A percentile compares a stretch with the other conserved stretches of the same genome.
Evolutionary conservation across 106 monocot species (phyloP).

Genomic region (Dactylorhiza incarnata): DNA sequence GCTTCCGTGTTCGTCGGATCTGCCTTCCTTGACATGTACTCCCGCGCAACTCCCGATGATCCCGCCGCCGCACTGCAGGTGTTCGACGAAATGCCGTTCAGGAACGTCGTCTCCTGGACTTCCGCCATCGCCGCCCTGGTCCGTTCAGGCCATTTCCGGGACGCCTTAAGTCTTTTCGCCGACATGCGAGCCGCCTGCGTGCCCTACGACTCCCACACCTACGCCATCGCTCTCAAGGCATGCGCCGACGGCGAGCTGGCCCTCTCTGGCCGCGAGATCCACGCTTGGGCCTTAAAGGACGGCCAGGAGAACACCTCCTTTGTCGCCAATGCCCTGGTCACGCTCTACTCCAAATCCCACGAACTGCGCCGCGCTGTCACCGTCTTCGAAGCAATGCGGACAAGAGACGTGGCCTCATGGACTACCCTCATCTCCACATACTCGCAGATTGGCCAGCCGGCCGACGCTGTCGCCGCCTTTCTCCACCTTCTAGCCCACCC

Average conservation of each 20-base stretch:
- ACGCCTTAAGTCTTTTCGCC: constrained; percentile 40
- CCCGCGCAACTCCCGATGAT: constrained; percentile 12
- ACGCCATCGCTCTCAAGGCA: constrained; percentile 60
- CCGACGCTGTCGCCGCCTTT: constrained; percentile 46
- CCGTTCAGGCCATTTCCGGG: constrained; percentile 19
- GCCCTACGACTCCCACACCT: constrained; percentile 57
- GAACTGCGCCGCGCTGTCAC: constrained; percentile 13
- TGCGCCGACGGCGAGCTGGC: constrained; percentile 38
- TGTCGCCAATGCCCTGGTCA: constrained; percentile 57
- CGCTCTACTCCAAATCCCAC: constrained; percentile 60
- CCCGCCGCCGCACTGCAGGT: constrained; percentile 27
- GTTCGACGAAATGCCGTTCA: constrained; percentile 57
- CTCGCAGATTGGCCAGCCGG: constrained; percentile 32
- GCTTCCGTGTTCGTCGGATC: constrained; percentile 42
- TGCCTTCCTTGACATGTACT: constrained; percentile 56
- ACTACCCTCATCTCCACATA: constrained; percentile 56
- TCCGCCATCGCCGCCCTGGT: constrained; percentile 52
- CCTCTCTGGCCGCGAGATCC: constrained; percentile 51
- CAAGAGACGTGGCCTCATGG: constrained; percentile 68
- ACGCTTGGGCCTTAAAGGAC: constrained; percentile 30
- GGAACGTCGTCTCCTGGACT: constrained; percentile 73
- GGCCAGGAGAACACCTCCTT: constrained; percentile 49
- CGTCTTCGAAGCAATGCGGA: constrained; percentile 33
- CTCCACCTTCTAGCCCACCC: constrained; percentile 19
- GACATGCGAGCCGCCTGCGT: constrained; percentile 33